Percentiles rank a stretch among this genome's conserved stretches.
Conservation (phyloP, 805 yeast species). For the Martiniozyma abietophila region DNA sequence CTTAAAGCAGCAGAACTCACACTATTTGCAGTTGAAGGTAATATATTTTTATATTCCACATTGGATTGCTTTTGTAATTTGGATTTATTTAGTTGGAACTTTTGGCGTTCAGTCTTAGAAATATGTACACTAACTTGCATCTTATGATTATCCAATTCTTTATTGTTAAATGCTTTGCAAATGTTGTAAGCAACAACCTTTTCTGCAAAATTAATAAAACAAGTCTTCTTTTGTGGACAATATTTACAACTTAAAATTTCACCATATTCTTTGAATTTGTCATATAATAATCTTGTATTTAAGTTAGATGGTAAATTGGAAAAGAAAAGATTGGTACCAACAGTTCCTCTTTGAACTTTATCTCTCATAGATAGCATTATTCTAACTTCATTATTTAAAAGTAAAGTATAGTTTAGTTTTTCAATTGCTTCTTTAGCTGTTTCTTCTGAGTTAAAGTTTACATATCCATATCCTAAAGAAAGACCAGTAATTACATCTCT, state of each 20-base stretch:
- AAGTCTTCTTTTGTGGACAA: slow-evolving; percentile 19
- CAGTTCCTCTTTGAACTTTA: slow-evolving; percentile 27
- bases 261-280: slow-evolving; percentile 21
- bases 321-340: slow-evolving; percentile 44
- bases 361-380: slow-evolving; percentile 49
- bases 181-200: slow-evolving; percentile 28
- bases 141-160: slow-evolving; percentile 16
- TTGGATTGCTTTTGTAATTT: no score
- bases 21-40: no score
- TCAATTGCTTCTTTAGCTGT: slow-evolving; percentile 52
- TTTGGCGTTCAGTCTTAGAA: slow-evolving; percentile 21
- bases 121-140: slow-evolving; percentile 24
- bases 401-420: slow-evolving; percentile 40
- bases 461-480: slow-evolving; percentile 67
- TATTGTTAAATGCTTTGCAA: slow-evolving; percentile 22
- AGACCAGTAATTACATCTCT: slow-evolving; percentile 41
- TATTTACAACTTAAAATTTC: slow-evolving; percentile 26
- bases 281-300: slow-evolving; percentile 24
- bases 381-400: slow-evolving; percentile 37
- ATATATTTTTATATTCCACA: no score
- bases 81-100: no score
- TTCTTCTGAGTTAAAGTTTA: slow-evolving; percentile 41
- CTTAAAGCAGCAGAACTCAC: background rate
- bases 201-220: slow-evolving; percentile 34
- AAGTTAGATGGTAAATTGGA: slow-evolving; percentile 33